Percentiles rank a stretch among this genome's conserved stretches.
phyloP scores from a whole-genome alignment of 768 basidiomycete genomes.

The Leucocoprinus birnbaumii region DNA sequence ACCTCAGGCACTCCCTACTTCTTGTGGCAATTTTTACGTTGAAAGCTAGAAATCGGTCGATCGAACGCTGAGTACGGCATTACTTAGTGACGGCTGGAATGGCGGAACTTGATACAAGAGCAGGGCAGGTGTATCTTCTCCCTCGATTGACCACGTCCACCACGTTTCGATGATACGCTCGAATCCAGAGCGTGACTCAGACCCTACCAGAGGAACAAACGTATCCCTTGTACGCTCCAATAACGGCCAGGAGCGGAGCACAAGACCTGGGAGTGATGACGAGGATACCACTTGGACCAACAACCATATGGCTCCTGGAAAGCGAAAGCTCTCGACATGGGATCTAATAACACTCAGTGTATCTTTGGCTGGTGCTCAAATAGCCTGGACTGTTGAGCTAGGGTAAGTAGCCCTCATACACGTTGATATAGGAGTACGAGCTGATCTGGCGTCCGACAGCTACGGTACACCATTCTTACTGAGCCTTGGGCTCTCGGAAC shows the following conservation, averaged over 20 bases:
- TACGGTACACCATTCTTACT: slow-evolving; percentile 96
- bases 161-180: slow-evolving; percentile 56
- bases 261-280: slow-evolving; percentile 9
- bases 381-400: slow-evolving; percentile 94
- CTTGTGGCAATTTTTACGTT: too few relatives aligned
- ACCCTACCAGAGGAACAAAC: slow-evolving; percentile 51
- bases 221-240: slow-evolving; percentile 19
- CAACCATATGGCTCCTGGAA: slow-evolving; percentile 23
- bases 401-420: slow-evolving; percentile 51
- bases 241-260: slow-evolving; percentile 10
- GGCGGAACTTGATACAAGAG: neutral
- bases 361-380: slow-evolving; percentile 93
- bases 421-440: neutral
- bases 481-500: slow-evolving; percentile 67
- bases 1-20: too few relatives aligned
- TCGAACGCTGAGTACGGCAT: too few relatives aligned
- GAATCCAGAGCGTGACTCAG: slow-evolving; percentile 56
- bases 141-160: neutral
- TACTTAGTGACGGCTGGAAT: neutral
- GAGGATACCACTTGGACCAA: slow-evolving; percentile 14
- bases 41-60: too few relatives aligned
- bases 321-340: slow-evolving; percentile 52
- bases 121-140: neutral
- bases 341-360: slow-evolving; percentile 80
- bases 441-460: slow-evolving; percentile 38